Percentiles rank a stretch among this genome's conserved stretches.
Evolutionary conservation across 2,329 filamentous ascomycete species (phyloP).

Genomic region (Neoarthrinium moseri): DNA sequence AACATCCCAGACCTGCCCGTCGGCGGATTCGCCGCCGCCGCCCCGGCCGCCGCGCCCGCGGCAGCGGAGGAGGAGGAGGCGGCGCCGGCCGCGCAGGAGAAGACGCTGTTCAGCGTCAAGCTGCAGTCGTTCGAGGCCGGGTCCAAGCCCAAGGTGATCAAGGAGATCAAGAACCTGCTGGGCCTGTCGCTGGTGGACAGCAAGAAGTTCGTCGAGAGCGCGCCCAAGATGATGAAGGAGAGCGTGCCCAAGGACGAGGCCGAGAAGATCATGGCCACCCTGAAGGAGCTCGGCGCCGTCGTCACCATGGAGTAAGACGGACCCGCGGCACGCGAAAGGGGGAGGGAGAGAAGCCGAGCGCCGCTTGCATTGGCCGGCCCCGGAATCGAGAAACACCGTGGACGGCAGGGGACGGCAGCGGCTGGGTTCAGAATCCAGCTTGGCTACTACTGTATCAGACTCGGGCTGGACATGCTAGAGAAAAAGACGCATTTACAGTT

Average conservation of each 20-base stretch:
- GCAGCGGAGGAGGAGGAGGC: conserved; percentile 83
- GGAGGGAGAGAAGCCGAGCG: not conserved
- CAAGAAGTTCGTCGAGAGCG: conserved; percentile 99
- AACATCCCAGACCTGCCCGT: conserved; percentile 98
- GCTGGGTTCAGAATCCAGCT: too few species aligned
- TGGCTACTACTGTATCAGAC: too few species aligned
- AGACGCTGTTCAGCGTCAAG: conserved; percentile 95
- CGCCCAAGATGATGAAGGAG: conserved; percentile 98
- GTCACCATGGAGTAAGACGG: conserved; percentile 85
- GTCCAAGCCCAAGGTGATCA: conserved; percentile 98
- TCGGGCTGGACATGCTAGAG: too few species aligned
- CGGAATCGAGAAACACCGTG: too few species aligned
- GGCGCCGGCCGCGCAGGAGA: conserved; percentile 88
- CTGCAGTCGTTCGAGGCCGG: conserved; percentile 83
- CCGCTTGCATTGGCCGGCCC: too few species aligned
- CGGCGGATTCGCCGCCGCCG: conserved; percentile 79
- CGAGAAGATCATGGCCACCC: conserved; percentile 93
- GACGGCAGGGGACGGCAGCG: too few species aligned
- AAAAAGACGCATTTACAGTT: too few species aligned
- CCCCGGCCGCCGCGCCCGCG: conserved; percentile 60
- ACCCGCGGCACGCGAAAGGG: too few species aligned
- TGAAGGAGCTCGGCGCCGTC: conserved; percentile 91
- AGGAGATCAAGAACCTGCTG: conserved; percentile 97
- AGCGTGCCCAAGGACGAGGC: conserved; percentile 98
- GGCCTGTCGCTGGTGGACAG: conserved; percentile 96